These are phyloP conservation scores for Picea abies DNA, from an alignment of 83 land plant species.

Conservation along the genomic window DNA sequence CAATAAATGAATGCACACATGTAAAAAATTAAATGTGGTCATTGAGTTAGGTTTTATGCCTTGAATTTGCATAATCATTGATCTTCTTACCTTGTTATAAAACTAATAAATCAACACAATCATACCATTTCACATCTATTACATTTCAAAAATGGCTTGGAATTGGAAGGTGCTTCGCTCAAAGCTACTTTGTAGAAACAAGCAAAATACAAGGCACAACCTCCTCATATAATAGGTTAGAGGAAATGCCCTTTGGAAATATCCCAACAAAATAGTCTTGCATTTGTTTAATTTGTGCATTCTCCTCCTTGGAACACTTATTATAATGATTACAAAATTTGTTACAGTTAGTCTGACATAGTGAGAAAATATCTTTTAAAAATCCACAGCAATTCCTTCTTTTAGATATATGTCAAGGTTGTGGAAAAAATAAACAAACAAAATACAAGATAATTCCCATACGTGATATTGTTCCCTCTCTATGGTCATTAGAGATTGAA, in stretches of 20 bases:
- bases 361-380: background rate
- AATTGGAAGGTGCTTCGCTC: background rate
- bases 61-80: too few relatives aligned
- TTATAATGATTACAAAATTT: background rate
- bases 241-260: background rate
- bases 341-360: background rate
- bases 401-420: background rate
- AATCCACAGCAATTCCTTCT: background rate
- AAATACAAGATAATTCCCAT: background rate
- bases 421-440: too few relatives aligned
- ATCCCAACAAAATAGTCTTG: background rate
- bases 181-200: background rate
- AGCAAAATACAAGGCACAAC: background rate
- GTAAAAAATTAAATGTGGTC: too few relatives aligned
- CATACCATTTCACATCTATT: background rate
- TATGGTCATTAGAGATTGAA: too few relatives aligned
- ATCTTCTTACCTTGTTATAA: too few relatives aligned
- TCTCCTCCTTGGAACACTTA: background rate
- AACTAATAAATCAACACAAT: too few relatives aligned
- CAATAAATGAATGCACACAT: too few relatives aligned
- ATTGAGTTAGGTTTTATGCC: too few relatives aligned
- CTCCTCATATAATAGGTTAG: background rate
- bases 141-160: background rate
- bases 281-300: background rate
- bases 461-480: background rate